These are phyloP conservation scores for Colletotrichum sp. DNA, from an alignment of 2,329 filamentous ascomycete species.

Conservation along the genomic window DNA sequence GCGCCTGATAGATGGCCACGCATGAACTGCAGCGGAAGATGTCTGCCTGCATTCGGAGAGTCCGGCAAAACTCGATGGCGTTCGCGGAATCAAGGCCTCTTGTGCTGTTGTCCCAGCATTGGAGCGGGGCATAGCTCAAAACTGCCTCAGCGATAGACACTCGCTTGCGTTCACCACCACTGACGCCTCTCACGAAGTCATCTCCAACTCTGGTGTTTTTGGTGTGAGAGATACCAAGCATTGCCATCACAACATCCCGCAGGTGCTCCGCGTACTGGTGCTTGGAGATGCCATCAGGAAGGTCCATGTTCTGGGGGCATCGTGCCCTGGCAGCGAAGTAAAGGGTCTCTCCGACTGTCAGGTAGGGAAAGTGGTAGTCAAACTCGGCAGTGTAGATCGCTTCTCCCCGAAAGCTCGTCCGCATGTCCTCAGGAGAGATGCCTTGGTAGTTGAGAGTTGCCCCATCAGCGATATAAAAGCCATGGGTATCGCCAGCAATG, in stretches of 20 bases:
- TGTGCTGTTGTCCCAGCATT: constrained; percentile 51
- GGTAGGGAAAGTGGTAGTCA: constrained; percentile 65
- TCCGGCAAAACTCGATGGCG: constrained; percentile 25
- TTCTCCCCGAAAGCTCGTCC: constrained; percentile 51
- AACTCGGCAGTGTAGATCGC: constrained; percentile 72
- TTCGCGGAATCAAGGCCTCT: constrained; percentile 42
- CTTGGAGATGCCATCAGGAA: constrained; percentile 45
- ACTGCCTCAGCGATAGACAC: constrained; percentile 41
- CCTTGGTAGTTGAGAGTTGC: constrained; percentile 17
- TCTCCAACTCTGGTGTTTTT: constrained; percentile 59
- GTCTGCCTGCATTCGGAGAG: constrained; percentile 29
- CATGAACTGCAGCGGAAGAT: constrained; percentile 27
- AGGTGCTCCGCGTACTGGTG: constrained; percentile 50
- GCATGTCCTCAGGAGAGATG: neutral
- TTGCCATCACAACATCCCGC: constrained; percentile 58
- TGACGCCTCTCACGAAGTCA: constrained; percentile 58
- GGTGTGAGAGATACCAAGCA: constrained; percentile 60
- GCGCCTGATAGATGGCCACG: constrained; percentile 63
- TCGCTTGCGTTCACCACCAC: constrained; percentile 55
- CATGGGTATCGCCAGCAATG: constrained; percentile 67
- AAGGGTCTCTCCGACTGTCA: constrained; percentile 66
- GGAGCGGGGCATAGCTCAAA: constrained; percentile 30
- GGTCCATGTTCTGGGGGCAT: constrained; percentile 47
- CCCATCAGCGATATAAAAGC: constrained; percentile 44
- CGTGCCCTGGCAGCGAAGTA: constrained; percentile 64